Percentiles rank a stretch among this genome's conserved stretches.
Conservation (phyloP, 177 flowering plant genomes). For the Vitis hybrid region DNA sequence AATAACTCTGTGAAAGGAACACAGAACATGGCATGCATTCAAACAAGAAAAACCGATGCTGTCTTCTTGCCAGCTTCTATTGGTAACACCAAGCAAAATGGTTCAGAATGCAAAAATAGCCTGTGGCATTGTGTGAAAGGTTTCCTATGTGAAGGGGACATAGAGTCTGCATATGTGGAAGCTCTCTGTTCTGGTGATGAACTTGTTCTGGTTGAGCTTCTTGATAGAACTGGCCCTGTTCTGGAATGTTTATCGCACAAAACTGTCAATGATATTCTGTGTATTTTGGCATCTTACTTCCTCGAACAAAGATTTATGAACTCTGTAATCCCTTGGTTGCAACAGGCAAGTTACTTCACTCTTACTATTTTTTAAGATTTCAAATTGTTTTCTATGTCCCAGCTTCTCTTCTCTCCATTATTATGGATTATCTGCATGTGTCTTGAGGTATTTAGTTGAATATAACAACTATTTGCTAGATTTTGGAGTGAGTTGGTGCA, state of each 20-base stretch:
- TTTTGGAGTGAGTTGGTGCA: not conserved
- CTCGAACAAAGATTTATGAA: conserved; percentile 57
- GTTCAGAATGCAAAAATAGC: conserved; percentile 29
- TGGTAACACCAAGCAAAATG: conserved; percentile 20
- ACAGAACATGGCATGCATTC: conserved; percentile 21
- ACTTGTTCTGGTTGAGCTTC: conserved; percentile 58
- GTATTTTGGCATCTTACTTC: conserved; percentile 51
- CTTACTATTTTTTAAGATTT: not conserved
- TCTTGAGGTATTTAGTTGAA: not conserved
- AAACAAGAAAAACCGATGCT: conserved; percentile 33
- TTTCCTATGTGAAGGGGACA: conserved; percentile 56
- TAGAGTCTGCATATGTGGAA: conserved; percentile 80
- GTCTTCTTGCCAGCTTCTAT: conserved; percentile 20
- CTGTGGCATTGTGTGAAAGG: conserved; percentile 53
- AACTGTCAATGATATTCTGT: conserved; percentile 56
- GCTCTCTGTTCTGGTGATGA: conserved; percentile 69
- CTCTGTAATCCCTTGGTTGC: conserved; percentile 81
- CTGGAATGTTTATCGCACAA: conserved; percentile 60
- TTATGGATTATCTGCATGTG: not conserved
- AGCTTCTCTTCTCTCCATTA: conserved; percentile 1
- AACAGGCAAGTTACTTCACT: conserved; percentile 55
- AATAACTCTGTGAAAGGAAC: conserved; percentile 26
- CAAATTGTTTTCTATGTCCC: not conserved
- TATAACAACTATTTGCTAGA: not conserved
- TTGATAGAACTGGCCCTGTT: conserved; percentile 81